Base-by-base conservation (phyloP, 2,329 filamentous ascomycete genomes). In the Raffaelea albimanens region DNA sequence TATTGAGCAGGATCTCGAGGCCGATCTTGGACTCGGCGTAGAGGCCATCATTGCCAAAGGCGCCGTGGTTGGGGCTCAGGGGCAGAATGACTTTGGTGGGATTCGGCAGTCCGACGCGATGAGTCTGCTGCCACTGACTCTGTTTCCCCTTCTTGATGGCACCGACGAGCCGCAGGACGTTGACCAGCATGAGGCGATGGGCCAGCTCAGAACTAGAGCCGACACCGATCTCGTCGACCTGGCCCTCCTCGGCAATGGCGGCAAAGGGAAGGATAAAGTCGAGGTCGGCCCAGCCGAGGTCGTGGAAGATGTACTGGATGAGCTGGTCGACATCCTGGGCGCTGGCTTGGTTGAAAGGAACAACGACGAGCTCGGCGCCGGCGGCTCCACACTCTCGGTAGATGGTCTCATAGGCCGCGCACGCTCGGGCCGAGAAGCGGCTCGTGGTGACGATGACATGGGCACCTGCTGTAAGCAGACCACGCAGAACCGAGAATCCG, bases 341-440 rank as follows among this genome's bases (percentile, higher is more conserved):
- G 73, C 91, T 97, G 54, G 90, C 93, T 67, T 96, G 90, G 68
- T 98, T 98, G 80, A 98, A 98, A 44, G 93, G 93, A 47, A 97
- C 94, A 47, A 98, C 93, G 39, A 98, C 88, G 47, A 98, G 83
- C 70, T 97, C 89, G 49, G 93, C 97, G 55, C 91, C 93, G 55
- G 87, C 86, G 52, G 88, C 87, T 60, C 93, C 93, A 60, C 86
- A 95, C 52, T 90, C 86, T 53, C 89, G 86, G 67, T 98, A 98
- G 86, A 98, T 97, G 49, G 88, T 83, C 69, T 98, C 93, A 70
- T 98, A 98, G 72, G 97, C 98, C 70, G 98, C 93, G 5, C 93
- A 98, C 48, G 97, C 93, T 66, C 96, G 85, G 41, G 89, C 86
- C 16, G 93, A 98, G 75, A 93, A 98, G 57, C 93, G 83, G 61